phyloP scores from a whole-genome alignment of 2,329 filamentous ascomycete species.

The Penicillium decumbens region DNA sequence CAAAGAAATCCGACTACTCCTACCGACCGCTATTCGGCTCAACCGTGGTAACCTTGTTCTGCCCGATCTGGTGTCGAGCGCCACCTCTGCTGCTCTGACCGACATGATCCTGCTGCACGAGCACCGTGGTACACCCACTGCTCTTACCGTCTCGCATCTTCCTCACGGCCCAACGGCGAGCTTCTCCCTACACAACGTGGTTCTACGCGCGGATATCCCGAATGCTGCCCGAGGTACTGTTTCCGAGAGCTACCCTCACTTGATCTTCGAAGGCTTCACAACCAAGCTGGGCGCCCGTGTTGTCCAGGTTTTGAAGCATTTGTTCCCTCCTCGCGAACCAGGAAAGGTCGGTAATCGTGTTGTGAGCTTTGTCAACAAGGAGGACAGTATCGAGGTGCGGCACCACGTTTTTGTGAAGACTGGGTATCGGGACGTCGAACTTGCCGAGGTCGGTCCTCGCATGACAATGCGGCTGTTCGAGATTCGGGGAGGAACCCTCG shows the following conservation, averaged over 20 bases:
- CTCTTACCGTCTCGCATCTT: constrained; percentile 79
- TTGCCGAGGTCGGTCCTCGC: constrained; percentile 83
- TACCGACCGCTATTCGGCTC: constrained; percentile 79
- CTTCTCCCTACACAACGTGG: constrained; percentile 87
- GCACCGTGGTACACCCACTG: constrained; percentile 86
- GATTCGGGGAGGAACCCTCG: constrained; percentile 82
- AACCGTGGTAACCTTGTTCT: constrained; percentile 90
- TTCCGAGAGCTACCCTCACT: constrained; percentile 84
- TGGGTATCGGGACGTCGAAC: constrained; percentile 79
- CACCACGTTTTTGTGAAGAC: constrained; percentile 94
- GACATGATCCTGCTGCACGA: constrained; percentile 88
- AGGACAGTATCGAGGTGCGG: constrained; percentile 80
- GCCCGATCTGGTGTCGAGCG: constrained; percentile 76
- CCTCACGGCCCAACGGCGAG: constrained; percentile 83
- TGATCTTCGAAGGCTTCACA: constrained; percentile 92
- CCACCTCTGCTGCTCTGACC: constrained; percentile 71
- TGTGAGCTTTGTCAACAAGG: constrained; percentile 90
- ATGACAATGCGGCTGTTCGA: constrained; percentile 98
- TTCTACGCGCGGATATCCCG: constrained; percentile 87
- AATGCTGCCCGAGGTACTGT: constrained; percentile 82
- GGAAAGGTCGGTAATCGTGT: constrained; percentile 83
- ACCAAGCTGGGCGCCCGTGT: constrained; percentile 75
- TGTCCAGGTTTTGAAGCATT: constrained; percentile 84
- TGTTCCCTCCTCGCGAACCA: constrained; percentile 84
- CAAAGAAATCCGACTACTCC: constrained; percentile 79